A percentile compares a stretch with the other conserved stretches of the same genome.
Evolutionary conservation across 495 filamentous ascomycete genomes (phyloP).

Genomic region (Letharia columbiana): DNA sequence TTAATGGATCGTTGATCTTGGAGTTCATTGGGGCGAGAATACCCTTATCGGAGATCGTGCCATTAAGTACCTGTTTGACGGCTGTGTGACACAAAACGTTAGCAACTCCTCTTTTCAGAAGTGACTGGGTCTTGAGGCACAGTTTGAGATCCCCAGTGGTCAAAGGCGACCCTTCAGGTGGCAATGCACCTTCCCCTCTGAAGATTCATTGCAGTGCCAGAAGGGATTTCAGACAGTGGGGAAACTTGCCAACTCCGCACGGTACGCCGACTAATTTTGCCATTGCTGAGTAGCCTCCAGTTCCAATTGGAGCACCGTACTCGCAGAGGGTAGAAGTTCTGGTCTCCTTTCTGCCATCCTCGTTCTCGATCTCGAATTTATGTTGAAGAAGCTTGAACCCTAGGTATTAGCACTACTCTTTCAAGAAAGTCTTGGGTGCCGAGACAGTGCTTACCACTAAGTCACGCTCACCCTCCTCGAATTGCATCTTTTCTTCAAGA

Average conservation of each 20-base stretch:
- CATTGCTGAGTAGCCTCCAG: constrained; percentile 75
- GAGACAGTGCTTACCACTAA: constrained; percentile 36
- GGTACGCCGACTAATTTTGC: constrained; percentile 71
- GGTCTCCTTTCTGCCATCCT: constrained; percentile 66
- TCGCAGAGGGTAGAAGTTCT: constrained; percentile 74
- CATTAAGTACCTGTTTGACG: constrained; percentile 75
- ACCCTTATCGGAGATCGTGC: constrained; percentile 64
- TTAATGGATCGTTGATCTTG: constrained; percentile 59
- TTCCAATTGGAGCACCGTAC: constrained; percentile 64
- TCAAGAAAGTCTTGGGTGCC: background rate
- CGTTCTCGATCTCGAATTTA: constrained; percentile 81
- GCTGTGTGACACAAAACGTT: constrained; percentile 30
- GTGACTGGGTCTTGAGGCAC: background rate
- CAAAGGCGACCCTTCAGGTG: background rate
- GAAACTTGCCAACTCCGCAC: constrained; percentile 31
- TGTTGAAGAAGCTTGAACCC: constrained; percentile 64
- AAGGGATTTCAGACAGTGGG: no score
- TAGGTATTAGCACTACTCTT: background rate
- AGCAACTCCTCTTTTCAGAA: background rate
- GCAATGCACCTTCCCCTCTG: background rate
- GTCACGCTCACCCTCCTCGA: constrained; percentile 73
- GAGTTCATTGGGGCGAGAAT: constrained; percentile 72
- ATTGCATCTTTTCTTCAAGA: constrained; percentile 88
- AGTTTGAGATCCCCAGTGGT: background rate
- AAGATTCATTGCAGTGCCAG: background rate